A percentile compares a stretch with the other conserved stretches of the same genome.
Conservation (phyloP, 208 protist genomes). For the Wallacemonas sp. region DNA sequence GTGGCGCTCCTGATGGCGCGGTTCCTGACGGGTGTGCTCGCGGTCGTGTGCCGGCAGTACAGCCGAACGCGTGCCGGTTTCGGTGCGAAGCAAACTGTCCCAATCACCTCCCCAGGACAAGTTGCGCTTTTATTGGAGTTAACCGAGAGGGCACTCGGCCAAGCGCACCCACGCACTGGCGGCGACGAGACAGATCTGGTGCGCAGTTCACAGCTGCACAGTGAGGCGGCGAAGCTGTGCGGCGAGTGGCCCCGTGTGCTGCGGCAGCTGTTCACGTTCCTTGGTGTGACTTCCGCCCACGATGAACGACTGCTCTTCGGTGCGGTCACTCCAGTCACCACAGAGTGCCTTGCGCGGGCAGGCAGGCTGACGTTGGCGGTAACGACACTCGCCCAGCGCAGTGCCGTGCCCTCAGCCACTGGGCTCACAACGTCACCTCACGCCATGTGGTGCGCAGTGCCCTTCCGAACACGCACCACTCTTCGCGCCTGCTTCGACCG, state of each 20-base stretch:
- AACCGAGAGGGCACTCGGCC: background rate
- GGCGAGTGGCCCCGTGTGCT: background rate
- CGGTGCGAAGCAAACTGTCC: background rate
- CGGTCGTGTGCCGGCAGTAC: conserved; percentile 4
- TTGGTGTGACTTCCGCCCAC: background rate
- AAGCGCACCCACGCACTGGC: background rate
- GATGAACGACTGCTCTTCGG: conserved; percentile 20
- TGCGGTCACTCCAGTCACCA: conserved; percentile 4
- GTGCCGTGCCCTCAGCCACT: background rate
- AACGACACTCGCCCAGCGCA: background rate
- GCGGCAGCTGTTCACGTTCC: conserved; percentile 4
- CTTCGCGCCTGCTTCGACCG: conserved; percentile 31
- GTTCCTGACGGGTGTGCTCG: conserved; percentile 15
- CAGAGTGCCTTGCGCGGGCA: background rate
- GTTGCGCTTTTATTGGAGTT: conserved; percentile 27
- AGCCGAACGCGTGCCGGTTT: background rate
- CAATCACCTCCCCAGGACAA: conserved; percentile 11
- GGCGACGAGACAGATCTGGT: background rate
- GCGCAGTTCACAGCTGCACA: background rate
- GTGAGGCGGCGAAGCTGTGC: background rate
- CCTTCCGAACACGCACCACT: background rate
- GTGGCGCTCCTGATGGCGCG: conserved; percentile 14
- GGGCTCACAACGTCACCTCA: background rate
- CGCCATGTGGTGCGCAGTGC: background rate
- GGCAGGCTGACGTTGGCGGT: background rate